Evolutionary conservation across 169 alveolate genomes (phyloP), one percentile per base, ranked within the genome.

Genomic region (Eimeria sp.): DNA sequence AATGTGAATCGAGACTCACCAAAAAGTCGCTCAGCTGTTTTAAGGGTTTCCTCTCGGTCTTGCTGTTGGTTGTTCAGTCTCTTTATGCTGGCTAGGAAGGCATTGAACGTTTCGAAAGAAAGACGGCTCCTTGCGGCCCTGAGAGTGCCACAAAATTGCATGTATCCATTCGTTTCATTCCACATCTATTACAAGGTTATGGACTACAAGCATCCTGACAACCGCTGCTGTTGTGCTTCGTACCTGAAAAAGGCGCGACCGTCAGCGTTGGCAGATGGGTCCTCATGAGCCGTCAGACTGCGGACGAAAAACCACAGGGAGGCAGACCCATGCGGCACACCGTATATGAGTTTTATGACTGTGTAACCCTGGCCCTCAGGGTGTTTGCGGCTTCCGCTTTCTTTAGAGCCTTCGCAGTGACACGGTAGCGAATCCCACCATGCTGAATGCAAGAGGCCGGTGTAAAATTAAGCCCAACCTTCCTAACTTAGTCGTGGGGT

Each of bases 1-100:
- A 30, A 27, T 45, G 30, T 25, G 40, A 40, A 14, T 1, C 40
- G 43, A 16, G 72, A 67, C 94, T 63, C 84, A 88, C 94, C 94
- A 45, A 88, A 88, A 20, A 88, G 94, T 43, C 84, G 89, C 86
- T 96, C 97, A 54, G 96, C 96, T 65, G 96, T 96, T 30, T 94
- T 91, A 27, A 96, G 96, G n/a, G 94, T 86, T 45, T 96, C 95
- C 40, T 96, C 97, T 84, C 95, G 76, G 63, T 98, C 97, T 89
- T 97, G 98, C 89, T 96, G 98, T 94, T 98, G 99, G 76, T 97
- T 97, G 96, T 98, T 98, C 67, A 98, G 96, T 91, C 98, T 97
- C 92, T 98, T 97, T 75, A 98, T 98, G 96, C 97, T 97, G 43
- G 98, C 97, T 70, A 98, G 92, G 93, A 98, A 97, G 58, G 90